Base-by-base conservation (phyloP, 768 basidiomycete genomes). In the Tylopilus balloui region DNA sequence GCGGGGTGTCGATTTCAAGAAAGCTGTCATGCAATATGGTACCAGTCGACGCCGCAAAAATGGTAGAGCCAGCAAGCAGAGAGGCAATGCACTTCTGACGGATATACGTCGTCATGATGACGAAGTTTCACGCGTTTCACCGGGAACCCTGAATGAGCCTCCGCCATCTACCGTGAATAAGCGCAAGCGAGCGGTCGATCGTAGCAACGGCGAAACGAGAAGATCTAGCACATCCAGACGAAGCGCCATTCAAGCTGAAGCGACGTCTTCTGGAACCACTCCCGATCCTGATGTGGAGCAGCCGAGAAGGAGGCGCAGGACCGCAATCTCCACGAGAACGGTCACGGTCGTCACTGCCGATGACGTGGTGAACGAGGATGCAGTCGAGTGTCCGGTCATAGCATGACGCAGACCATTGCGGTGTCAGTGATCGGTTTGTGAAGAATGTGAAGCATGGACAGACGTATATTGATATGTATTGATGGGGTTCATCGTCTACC, bases 31-130 rank as follows among this genome's bases (percentile, higher is more conserved):
- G 40, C 79, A 78, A 57, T 78, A 80, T 54, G 84, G 80, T 13
- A 78, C 81, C 1, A 81, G 78, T 51, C 85, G 84, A 60, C 77
- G 86, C 36, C 79, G 77, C 57, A 75, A 84, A 44, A 69, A 68
- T 13, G 78, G 78, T 19, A 71, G 80, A 58, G 64, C 66, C n/a
- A 81, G 78, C 44, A 89, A 86, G 71, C 83, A 84, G 71, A 89
- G 87, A 69, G 86, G 88, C 41, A 88, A 88, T 56, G 88, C 83
- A 2, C 68, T 94, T 44, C 71, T 94, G 44, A 74, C 86, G 15
- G 91, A 93, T 67, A 92, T 94, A 52, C 75, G 81, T 41, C 77
- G 82, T 66, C 86, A 87, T 56, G 88, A 89, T 63, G 84, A 74
- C 42, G 66, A 69, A 42, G 58, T 68, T 28, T 68, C 64, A 31